A percentile compares a stretch with the other conserved stretches of the same genome.
These are phyloP conservation scores for Rubus idaeus DNA, from an alignment of 306 rosid species.

Conservation along the genomic window DNA sequence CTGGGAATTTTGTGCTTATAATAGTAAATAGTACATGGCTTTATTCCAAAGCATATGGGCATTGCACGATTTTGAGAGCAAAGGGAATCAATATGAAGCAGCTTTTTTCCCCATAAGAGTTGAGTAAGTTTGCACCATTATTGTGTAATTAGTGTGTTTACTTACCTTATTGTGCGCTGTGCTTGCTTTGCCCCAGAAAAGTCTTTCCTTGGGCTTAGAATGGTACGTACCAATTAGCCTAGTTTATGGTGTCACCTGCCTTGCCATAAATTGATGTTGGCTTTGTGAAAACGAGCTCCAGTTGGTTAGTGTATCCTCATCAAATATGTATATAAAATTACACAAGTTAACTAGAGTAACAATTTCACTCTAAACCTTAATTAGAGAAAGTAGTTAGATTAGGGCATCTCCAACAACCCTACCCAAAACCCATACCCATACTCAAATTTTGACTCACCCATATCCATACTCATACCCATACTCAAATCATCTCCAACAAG, in stretches of 20 bases:
- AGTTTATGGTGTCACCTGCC: slow-evolving; percentile 25
- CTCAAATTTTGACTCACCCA: no score
- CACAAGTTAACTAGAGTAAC: background rate
- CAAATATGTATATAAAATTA: background rate
- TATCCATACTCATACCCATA: no score
- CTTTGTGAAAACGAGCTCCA: background rate
- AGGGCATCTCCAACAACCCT: no score
- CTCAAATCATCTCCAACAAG: no score
- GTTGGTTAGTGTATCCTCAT: background rate
- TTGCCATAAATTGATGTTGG: slow-evolving; percentile 48
- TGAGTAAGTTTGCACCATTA: slow-evolving; percentile 40
- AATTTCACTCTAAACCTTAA: background rate
- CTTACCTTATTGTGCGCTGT: slow-evolving; percentile 61
- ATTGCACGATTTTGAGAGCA: slow-evolving; percentile 74
- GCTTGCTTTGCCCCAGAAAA: slow-evolving; percentile 48
- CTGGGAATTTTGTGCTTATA: slow-evolving; percentile 8
- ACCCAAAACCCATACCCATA: no score
- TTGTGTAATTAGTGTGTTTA: slow-evolving; percentile 67
- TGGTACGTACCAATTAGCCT: slow-evolving; percentile 33
- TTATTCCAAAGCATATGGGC: slow-evolving; percentile 58
- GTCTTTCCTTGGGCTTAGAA: slow-evolving; percentile 37
- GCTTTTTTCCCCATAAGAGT: slow-evolving; percentile 52
- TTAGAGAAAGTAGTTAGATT: background rate
- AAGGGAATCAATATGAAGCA: slow-evolving; percentile 66
- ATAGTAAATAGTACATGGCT: slow-evolving; percentile 42